These are phyloP conservation scores for Plantago lanceolata DNA, from an alignment of 305 asterid genomes.

Conservation along the genomic window DNA sequence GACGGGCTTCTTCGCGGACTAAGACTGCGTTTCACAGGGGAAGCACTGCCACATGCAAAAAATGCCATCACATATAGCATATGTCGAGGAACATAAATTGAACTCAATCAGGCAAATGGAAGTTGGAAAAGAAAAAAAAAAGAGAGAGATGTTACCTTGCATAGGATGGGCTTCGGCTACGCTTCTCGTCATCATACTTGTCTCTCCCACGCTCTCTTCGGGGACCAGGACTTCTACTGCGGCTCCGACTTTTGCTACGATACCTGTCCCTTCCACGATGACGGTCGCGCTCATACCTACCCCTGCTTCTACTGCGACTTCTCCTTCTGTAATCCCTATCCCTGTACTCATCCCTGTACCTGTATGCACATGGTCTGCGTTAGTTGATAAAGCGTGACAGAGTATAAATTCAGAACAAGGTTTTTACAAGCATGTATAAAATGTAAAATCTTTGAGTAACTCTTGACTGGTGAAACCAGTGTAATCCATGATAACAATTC, in stretches of 20 bases:
- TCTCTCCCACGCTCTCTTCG: conserved; percentile 71
- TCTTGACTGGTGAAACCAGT: not conserved
- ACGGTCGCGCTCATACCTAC: conserved; percentile 58
- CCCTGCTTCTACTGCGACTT: conserved; percentile 81
- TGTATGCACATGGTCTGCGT: conserved; percentile 5
- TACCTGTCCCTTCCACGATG: conserved; percentile 51
- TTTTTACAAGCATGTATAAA: not conserved
- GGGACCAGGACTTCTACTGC: conserved; percentile 65
- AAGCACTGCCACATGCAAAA: conserved; percentile 41
- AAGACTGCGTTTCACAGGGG: conserved; percentile 65
- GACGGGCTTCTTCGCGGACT: conserved; percentile 70
- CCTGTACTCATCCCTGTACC: conserved; percentile 48
- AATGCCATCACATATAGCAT: conserved; percentile 14
- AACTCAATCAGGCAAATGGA: not conserved
- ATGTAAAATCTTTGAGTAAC: not conserved
- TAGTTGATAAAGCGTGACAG: not conserved
- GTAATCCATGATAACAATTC: not conserved
- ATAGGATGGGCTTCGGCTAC: conserved; percentile 63
- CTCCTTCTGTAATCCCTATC: conserved; percentile 58
- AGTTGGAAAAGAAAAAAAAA: not conserved
- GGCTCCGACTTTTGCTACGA: conserved; percentile 66
- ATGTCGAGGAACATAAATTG: conserved; percentile 3
- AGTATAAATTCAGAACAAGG: not conserved
- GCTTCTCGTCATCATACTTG: conserved; percentile 68
- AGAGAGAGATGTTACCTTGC: conserved; percentile 43